Evolutionary conservation across 805 yeast species (phyloP), one percentile per base, ranked within the genome.

Genomic region (Teunomyces gatunensis): DNA sequence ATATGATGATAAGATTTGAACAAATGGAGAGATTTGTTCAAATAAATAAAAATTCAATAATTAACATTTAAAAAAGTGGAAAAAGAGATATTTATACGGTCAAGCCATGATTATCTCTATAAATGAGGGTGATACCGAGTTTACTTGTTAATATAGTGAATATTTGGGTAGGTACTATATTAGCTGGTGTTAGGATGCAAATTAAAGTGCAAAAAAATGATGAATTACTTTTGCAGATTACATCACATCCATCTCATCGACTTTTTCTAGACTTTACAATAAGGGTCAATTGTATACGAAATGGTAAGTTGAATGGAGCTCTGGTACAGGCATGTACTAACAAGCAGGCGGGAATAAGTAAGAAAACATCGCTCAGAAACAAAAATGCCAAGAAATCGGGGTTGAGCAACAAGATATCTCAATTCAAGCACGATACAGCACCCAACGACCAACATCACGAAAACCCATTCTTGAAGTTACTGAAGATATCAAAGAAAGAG

Each of bases 391-490:
- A 57, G 39, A 56, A 52, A 36, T 45, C 65, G 6, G 51, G 49
- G 18, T 48, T 67, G 32, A 47, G 61, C 28, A 54, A 52, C 48
- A 67, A 63, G 47, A 63, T 68, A 39, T 54, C 61, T 2, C 66
- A 59, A 47, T 60, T 65, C 48, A 56, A 56, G 40, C 52, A 56
- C 42, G 55, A 63, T 43, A 45, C 46, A 11, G 18, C 34, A 32
- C 34, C 34, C 15, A 42, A 46, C n/a, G 41, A 49, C 2, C 48
- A 50, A 18, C 39, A 46, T 40, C 62, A 56, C 48, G 74, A 68
- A 46, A 72, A 71, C 50, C 80, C 86, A 1, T 74, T 78, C 57
- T 65, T 83, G 37, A 82, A 81, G 54, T 75, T 76, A 45, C 72
- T 68, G 55, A 79, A 79, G 51, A 71, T 71, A 27, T 68, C 80